These are phyloP conservation scores for Yamadazyma atmosphaerica DNA, from an alignment of 1,139 yeast species.

Conservation along the genomic window DNA sequence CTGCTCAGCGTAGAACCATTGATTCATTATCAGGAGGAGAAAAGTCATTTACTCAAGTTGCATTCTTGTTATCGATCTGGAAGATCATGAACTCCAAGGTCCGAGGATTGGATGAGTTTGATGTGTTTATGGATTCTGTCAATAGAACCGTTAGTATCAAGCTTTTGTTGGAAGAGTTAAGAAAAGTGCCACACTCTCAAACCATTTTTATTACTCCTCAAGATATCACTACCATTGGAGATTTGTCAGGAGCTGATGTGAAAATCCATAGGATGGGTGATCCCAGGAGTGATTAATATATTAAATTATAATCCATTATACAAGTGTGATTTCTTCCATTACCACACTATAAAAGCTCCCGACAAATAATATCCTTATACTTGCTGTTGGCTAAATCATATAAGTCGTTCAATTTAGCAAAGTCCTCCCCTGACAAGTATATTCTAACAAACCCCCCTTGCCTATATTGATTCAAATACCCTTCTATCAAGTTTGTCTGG, in stretches of 20 bases:
- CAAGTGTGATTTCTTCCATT: too few species aligned
- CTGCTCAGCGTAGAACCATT: conserved; percentile 62
- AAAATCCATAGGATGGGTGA: conserved; percentile 70
- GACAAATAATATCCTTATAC: conserved; percentile 5
- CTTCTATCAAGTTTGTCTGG: conserved; percentile 6
- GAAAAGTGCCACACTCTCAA: conserved; percentile 66
- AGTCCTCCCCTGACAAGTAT: conserved; percentile 8
- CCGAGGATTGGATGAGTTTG: conserved; percentile 94
- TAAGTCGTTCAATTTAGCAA: conserved; percentile 6
- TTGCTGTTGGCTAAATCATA: conserved; percentile 9
- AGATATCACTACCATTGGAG: conserved; percentile 78
- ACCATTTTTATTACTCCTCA: conserved; percentile 94
- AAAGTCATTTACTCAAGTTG: conserved; percentile 89
- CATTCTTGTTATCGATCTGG: conserved; percentile 89
- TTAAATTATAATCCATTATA: neutral
- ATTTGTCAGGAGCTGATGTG: conserved; percentile 61
- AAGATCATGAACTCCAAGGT: conserved; percentile 83
- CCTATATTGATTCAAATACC: conserved; percentile 7
- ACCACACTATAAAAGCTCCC: too few species aligned
- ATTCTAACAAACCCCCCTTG: too few species aligned
- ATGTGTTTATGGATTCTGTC: conserved; percentile 96
- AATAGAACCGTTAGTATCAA: conserved; percentile 81
- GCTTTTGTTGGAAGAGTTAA: conserved; percentile 68
- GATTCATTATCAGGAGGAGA: conserved; percentile 96
- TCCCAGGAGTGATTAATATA: conserved; percentile 35